A percentile compares a stretch with the other conserved stretches of the same genome.
Conservation (phyloP, 306 rosid species). For the Argentina anserina region DNA sequence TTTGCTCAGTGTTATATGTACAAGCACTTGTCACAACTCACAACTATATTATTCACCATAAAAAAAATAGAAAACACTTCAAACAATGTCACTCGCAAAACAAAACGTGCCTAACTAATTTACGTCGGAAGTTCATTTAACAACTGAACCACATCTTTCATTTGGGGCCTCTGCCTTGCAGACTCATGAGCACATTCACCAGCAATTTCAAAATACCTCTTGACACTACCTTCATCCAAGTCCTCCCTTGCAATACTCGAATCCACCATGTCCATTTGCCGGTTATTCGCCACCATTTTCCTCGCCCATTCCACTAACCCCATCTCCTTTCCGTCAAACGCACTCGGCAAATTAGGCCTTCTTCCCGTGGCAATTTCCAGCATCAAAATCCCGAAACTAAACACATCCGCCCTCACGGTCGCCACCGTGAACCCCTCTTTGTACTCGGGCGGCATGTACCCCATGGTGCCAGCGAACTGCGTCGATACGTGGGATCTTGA, state of each 20-base stretch:
- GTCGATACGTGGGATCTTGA: conserved; percentile 70
- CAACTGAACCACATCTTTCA: conserved; percentile 38
- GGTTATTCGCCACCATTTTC: conserved; percentile 44
- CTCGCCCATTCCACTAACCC: conserved; percentile 69
- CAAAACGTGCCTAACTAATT: not conserved
- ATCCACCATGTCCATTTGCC: conserved; percentile 62
- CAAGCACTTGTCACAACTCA: not conserved
- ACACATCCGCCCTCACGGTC: conserved; percentile 66
- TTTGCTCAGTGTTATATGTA: not conserved
- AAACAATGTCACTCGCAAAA: not conserved
- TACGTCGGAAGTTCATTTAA: conserved; percentile 30
- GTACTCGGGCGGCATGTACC: conserved; percentile 98
- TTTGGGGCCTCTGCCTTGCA: conserved; percentile 50
- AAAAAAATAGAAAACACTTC: too few relatives aligned
- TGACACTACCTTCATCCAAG: conserved; percentile 38
- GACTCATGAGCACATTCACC: conserved; percentile 48
- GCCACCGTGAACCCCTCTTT: conserved; percentile 53
- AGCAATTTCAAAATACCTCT: conserved; percentile 65
- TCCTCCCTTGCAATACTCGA: conserved; percentile 40
- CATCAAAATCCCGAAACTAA: conserved; percentile 81
- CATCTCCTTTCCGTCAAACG: conserved; percentile 27
- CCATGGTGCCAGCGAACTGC: conserved; percentile 79
- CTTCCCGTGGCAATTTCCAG: conserved; percentile 55
- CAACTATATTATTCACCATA: not conserved
- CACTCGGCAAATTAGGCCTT: conserved; percentile 56